phyloP scores from a whole-genome alignment of 257 asterid species.

The Ehretia macrophylla region DNA sequence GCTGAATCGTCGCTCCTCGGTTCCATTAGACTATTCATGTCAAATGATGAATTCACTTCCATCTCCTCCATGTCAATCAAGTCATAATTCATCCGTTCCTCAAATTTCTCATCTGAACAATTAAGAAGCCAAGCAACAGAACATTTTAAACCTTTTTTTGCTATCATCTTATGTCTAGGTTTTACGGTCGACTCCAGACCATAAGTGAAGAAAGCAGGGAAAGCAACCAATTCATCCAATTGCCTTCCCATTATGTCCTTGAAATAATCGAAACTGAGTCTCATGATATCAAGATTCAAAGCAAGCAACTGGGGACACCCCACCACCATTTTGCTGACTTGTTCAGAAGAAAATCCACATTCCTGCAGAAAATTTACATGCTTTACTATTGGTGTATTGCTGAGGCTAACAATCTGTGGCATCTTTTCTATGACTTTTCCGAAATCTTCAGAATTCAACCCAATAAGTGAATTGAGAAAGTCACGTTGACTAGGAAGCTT shows the following conservation, averaged over 20 bases:
- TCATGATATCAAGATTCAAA: constrained; percentile 63
- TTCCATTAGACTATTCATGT: constrained; percentile 48
- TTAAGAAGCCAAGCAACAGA: constrained; percentile 92
- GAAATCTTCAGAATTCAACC: constrained; percentile 55
- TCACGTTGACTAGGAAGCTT: constrained; percentile 49
- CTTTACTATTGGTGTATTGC: constrained; percentile 43
- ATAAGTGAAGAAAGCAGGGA: constrained; percentile 92
- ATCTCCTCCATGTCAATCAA: constrained; percentile 71
- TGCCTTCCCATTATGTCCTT: constrained; percentile 75
- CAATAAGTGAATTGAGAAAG: constrained; percentile 51
- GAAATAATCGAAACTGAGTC: too few species aligned
- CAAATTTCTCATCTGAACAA: constrained; percentile 81
- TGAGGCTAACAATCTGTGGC: constrained; percentile 81
- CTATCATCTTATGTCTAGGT: constrained; percentile 68
- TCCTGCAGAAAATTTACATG: constrained; percentile 56
- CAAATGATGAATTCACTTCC: constrained; percentile 56
- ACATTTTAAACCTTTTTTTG: constrained; percentile 58
- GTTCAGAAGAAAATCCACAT: constrained; percentile 61
- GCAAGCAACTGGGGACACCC: constrained; percentile 94
- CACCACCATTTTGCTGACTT: constrained; percentile 69
- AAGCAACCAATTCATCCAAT: constrained; percentile 79
- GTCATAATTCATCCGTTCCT: constrained; percentile 82
- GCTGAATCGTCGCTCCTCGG: constrained; percentile 53
- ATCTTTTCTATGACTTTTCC: constrained; percentile 81
- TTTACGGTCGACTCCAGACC: constrained; percentile 74